phyloP scores from a whole-genome alignment of 2,329 filamentous ascomycete species.

The Macrophomina pseudophaseolina region DNA sequence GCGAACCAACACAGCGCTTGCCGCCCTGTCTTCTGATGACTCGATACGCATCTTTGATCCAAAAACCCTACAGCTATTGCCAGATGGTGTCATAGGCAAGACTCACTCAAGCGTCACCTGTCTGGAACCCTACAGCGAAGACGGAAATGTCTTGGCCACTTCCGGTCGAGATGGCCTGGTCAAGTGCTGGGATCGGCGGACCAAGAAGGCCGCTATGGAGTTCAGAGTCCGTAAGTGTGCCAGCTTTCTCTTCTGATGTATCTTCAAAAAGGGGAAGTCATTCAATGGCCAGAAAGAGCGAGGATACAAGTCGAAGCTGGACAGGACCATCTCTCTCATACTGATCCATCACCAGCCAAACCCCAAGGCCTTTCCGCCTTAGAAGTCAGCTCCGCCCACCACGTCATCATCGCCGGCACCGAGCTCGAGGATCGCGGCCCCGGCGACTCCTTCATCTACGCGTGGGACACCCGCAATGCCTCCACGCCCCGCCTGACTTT shows the following conservation, averaged over 20 bases:
- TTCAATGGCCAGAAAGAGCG: neutral
- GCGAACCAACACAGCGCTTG: constrained; percentile 50
- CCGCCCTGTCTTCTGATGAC: constrained; percentile 72
- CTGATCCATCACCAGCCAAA: constrained; percentile 45
- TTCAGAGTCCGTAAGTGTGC: constrained; percentile 41
- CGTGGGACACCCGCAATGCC: constrained; percentile 48
- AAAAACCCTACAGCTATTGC: constrained; percentile 56
- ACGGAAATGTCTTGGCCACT: constrained; percentile 65
- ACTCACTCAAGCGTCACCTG: constrained; percentile 69
- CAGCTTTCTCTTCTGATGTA: neutral
- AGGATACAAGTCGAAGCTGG: neutral
- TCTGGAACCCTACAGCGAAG: constrained; percentile 61
- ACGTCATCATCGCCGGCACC: constrained; percentile 72
- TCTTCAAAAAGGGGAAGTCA: neutral
- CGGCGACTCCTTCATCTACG: constrained; percentile 43
- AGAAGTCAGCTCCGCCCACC: constrained; percentile 61
- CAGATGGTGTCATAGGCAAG: constrained; percentile 55
- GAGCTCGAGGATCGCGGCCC: constrained; percentile 65
- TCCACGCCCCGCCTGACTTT: constrained; percentile 44
- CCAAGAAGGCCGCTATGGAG: constrained; percentile 51
- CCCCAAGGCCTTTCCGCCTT: constrained; percentile 67
- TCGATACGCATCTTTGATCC: constrained; percentile 70
- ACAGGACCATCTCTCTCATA: neutral
- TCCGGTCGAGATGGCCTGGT: constrained; percentile 74
- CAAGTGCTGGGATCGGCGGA: constrained; percentile 68